phyloP scores from a whole-genome alignment of 495 filamentous ascomycete genomes.

The Tuber aestivum region DNA sequence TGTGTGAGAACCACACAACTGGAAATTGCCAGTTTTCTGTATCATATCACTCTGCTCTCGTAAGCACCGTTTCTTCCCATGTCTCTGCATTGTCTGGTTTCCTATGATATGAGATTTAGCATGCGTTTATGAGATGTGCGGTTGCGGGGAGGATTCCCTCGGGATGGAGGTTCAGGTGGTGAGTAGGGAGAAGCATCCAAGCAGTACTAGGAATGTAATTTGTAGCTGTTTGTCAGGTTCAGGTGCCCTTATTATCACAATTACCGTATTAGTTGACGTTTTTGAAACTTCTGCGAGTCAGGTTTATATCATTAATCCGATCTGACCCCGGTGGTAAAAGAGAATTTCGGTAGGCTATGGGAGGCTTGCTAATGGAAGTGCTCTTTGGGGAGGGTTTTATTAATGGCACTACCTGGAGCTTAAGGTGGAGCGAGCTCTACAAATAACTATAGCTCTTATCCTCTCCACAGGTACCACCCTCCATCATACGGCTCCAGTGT shows the following conservation, averaged over 20 bases:
- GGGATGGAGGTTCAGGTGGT: no score
- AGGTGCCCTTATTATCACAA: no score
- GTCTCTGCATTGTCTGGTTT: no score
- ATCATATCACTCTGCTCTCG: no score
- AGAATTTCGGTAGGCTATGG: not conserved
- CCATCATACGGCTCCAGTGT: not conserved
- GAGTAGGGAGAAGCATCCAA: not conserved
- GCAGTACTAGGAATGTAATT: not conserved
- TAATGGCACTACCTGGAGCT: not conserved
- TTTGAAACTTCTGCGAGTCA: not conserved
- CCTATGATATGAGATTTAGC: no score
- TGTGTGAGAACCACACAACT: no score
- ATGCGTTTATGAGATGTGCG: not conserved
- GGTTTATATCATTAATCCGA: not conserved
- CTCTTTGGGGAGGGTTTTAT: not conserved
- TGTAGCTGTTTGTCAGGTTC: not conserved
- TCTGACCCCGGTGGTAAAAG: not conserved
- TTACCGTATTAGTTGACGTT: not conserved
- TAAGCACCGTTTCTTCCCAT: no score
- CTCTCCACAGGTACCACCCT: not conserved
- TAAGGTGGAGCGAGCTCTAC: no score
- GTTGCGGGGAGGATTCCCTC: no score
- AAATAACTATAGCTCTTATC: no score
- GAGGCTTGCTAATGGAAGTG: not conserved
- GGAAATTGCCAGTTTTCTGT: no score